Conservation (phyloP, 257 asterid species). For the Primulina eburnea region DNA sequence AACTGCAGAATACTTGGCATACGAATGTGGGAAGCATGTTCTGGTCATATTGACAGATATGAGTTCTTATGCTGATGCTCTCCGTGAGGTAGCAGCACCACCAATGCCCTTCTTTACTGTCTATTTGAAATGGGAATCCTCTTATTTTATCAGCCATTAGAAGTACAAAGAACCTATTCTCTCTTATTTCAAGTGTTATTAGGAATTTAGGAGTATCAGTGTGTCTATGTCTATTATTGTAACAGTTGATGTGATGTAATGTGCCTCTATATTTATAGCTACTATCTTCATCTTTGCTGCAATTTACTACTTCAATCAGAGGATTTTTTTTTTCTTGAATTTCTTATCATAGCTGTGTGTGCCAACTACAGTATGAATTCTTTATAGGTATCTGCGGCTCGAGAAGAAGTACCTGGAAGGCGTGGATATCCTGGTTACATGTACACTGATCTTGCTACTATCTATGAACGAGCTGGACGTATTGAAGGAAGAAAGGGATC, state of each 20-base stretch:
- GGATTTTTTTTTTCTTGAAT: not conserved
- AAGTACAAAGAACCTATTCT: not conserved
- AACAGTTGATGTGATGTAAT: not conserved
- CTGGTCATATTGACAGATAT: slow-evolving; percentile 98
- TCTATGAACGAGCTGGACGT: slow-evolving; percentile 99
- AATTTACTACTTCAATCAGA: not conserved
- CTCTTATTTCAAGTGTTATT: slow-evolving; percentile 6
- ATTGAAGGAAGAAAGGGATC: slow-evolving; percentile 97
- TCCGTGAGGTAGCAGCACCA: slow-evolving; percentile 79
- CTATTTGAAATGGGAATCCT: not conserved
- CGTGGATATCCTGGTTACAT: slow-evolving; percentile 74
- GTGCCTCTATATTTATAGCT: slow-evolving; percentile 6
- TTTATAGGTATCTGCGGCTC: slow-evolving; percentile 91
- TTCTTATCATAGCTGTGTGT: slow-evolving; percentile 7
- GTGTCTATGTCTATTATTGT: not conserved
- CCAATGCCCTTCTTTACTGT: slow-evolving; percentile 14
- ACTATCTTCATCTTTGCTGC: slow-evolving; percentile 7
- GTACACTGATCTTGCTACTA: slow-evolving; percentile 98
- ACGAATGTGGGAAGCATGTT: slow-evolving; percentile 96
- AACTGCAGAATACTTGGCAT: slow-evolving; percentile 93
- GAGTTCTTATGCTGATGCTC: slow-evolving; percentile 99
- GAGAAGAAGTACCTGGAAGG: slow-evolving; percentile 99
- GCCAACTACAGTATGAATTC: slow-evolving; percentile 14
- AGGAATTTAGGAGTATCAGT: not conserved
- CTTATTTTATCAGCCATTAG: slow-evolving; percentile 16